Base-by-base conservation (phyloP, 495 filamentous ascomycete genomes). In the Filosporella fistucella region DNA sequence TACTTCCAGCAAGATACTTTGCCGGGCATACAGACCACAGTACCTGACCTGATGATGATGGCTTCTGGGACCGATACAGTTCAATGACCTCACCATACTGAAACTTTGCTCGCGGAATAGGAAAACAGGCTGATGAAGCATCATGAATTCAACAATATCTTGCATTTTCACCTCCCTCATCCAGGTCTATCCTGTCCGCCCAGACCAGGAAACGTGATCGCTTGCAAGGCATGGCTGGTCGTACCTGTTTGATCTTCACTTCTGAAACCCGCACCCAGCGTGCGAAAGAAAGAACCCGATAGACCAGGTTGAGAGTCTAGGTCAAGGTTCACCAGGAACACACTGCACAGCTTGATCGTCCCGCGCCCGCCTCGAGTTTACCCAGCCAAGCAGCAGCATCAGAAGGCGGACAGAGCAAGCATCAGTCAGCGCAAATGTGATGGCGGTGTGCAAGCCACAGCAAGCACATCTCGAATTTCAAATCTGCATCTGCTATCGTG, bases 221-320 rank as follows among this genome's bases (percentile, higher is more conserved):
- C 33, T 46, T 12, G 25, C 20, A 38, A 38, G n/a, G 13, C 35
- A 13, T 22, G 20, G 23, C 29, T 17, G 30, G 6, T 24, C 16
- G 51, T 54, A 48, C 51, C 51, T 54, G 51, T 54, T 54, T 54
- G 51, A 54, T 54, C 44, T 28, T n/a, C 51, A 30, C n/a, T 13
- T 30, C 45, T 54, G 51, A 54, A 54, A 54, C 49, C 23, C n/a
- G n/a, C n/a, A n/a, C n/a, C n/a, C n/a, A n/a, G 18, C 35, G 9
- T 5, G 23, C 10, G 35, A 9, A 38, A 21, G 35, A 22, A 6
- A 38, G 13, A 38, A 21, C 35, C 13, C 23, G 35, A n/a, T 38
- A 11, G 33, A 41, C 6, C n/a, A n/a, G n/a, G n/a, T n/a, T n/a
- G n/a, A n/a, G n/a, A n/a, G n/a, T n/a, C n/a, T n/a, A n/a, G n/a